phyloP scores from a whole-genome alignment of 352 stramenopile genomes.

The Globisporangium alternatum region DNA sequence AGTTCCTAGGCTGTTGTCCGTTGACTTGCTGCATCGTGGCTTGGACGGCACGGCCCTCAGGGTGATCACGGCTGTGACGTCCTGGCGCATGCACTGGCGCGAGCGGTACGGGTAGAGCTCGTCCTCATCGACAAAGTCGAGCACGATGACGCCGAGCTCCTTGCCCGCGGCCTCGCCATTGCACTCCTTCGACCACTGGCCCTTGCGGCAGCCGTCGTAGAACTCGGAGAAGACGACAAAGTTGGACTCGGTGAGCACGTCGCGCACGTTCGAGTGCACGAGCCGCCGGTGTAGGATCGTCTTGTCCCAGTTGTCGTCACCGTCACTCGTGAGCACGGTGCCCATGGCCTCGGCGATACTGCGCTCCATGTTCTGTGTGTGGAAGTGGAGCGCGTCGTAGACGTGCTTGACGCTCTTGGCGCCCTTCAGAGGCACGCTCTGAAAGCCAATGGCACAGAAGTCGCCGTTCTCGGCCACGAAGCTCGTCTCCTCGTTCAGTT shows the following conservation, averaged over 20 bases:
- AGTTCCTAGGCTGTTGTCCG: neutral
- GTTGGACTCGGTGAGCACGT: constrained; percentile 20
- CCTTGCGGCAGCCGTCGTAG: constrained; percentile 7
- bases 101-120: constrained; percentile 36
- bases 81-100: constrained; percentile 26
- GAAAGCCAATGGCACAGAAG: constrained; percentile 16
- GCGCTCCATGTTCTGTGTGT: constrained; percentile 18
- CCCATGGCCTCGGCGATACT: constrained; percentile 15
- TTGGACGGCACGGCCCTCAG: constrained; percentile 15
- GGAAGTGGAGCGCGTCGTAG: constrained; percentile 17
- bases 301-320: constrained; percentile 22
- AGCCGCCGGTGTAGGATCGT: constrained; percentile 21
- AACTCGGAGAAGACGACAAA: constrained; percentile 23
- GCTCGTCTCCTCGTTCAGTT: constrained; percentile 9
- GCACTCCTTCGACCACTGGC: constrained; percentile 7
- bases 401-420: constrained; percentile 14
- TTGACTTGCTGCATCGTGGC: neutral
- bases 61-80: constrained; percentile 23
- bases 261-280: constrained; percentile 17
- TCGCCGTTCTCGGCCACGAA: constrained; percentile 15
- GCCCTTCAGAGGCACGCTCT: constrained; percentile 7
- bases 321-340: constrained; percentile 18
- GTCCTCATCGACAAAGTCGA: constrained; percentile 33
- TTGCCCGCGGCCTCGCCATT: neutral
- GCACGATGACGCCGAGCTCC: constrained; percentile 23